phyloP scores from a whole-genome alignment of 768 basidiomycete genomes.

The Leccinum subgranulosum region DNA sequence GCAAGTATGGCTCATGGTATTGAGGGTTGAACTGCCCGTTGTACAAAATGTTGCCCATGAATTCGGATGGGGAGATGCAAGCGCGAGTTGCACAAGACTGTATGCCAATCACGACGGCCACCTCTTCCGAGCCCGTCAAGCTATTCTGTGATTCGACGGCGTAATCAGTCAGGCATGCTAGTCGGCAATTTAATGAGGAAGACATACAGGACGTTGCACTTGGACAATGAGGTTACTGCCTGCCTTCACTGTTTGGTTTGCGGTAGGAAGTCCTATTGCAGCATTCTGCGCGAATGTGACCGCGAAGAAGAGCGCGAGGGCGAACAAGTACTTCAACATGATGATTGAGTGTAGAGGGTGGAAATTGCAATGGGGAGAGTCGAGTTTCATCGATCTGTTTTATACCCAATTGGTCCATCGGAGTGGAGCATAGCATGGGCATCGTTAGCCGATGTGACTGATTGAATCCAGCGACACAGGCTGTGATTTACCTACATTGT shows the following conservation, averaged over 20 bases:
- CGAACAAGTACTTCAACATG: slow-evolving; percentile 18
- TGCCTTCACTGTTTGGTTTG: slow-evolving; percentile 27
- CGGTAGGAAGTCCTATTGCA: slow-evolving; percentile 38
- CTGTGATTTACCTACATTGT: too few species aligned
- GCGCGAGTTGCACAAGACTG: slow-evolving; percentile 33
- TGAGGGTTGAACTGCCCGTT: slow-evolving; percentile 43
- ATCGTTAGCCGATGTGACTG: too few species aligned
- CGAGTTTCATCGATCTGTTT: not conserved
- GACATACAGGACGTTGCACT: slow-evolving; percentile 46
- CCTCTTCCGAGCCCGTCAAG: slow-evolving; percentile 39
- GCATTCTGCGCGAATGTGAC: slow-evolving; percentile 38
- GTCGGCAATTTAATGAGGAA: not conserved
- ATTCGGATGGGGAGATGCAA: slow-evolving; percentile 25
- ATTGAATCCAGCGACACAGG: too few species aligned
- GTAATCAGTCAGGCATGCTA: not conserved
- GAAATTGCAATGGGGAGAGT: not conserved
- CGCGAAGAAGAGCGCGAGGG: slow-evolving; percentile 3
- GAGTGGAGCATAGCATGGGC: too few species aligned
- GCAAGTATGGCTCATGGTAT: slow-evolving; percentile 25
- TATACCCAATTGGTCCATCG: not conserved
- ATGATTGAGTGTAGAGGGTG: slow-evolving; percentile 2
- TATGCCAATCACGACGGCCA: slow-evolving; percentile 45
- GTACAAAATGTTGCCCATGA: slow-evolving; percentile 45
- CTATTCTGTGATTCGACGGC: slow-evolving; percentile 23
- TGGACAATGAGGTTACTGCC: slow-evolving; percentile 43